Conservation (phyloP, 129 eudicot genomes). For the Centaurea solstitialis region DNA sequence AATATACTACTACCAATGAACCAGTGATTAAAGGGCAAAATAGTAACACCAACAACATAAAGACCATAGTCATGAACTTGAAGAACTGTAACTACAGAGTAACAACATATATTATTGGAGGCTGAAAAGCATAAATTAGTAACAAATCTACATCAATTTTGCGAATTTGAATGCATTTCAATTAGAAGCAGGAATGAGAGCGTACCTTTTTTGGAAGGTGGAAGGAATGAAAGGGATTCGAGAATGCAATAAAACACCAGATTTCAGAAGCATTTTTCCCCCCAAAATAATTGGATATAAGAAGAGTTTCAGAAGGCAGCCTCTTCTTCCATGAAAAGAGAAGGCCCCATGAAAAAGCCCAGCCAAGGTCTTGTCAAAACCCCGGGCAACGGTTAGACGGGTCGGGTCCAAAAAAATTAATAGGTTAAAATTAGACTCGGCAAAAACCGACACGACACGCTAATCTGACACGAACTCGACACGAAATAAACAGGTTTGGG, state of each 20-base stretch:
- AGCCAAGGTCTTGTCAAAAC: neutral
- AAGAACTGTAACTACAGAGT: neutral
- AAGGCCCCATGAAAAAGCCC: no score
- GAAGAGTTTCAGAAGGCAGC: constrained; percentile 15
- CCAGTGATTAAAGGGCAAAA: neutral
- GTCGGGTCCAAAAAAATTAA: neutral
- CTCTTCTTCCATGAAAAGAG: neutral
- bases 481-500: no score
- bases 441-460: no score
- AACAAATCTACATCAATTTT: neutral
- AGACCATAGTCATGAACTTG: neutral
- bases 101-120: constrained; percentile 5
- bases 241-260: constrained; percentile 11
- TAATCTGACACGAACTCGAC: no score
- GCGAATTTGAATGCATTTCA: neutral
- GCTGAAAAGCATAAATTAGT: constrained; percentile 6
- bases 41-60: neutral
- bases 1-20: neutral
- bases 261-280: constrained; percentile 37
- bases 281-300: neutral
- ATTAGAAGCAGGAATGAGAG: neutral
- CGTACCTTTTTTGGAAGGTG: constrained; percentile 20
- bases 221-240: constrained; percentile 22
- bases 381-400: neutral
- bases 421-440: no score